Percentiles rank a stretch among this genome's conserved stretches.
phyloP scores from a whole-genome alignment of 23 red algal species.

The Chondrus crispus region DNA sequence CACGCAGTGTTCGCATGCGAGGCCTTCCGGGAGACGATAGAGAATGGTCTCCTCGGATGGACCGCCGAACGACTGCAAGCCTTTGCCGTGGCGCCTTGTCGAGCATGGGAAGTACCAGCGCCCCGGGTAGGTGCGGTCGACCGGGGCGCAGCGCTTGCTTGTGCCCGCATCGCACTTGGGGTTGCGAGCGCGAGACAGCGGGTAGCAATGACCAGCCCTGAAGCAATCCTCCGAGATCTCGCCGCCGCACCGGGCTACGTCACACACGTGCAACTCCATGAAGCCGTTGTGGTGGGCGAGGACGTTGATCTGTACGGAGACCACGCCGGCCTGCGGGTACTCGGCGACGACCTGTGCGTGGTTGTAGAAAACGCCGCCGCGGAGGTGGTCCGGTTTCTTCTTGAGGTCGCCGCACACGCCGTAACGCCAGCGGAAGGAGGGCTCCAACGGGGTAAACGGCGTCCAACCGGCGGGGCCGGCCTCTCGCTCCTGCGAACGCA shows the following conservation, averaged over 20 bases:
- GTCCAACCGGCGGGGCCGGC: constrained; percentile 46
- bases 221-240: constrained; percentile 56
- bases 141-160: constrained; percentile 34
- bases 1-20: constrained; percentile 62
- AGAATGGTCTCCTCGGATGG: not conserved
- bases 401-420: constrained; percentile 63
- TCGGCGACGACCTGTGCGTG: constrained; percentile 4
- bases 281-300: constrained; percentile 53
- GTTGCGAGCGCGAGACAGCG: constrained; percentile 30
- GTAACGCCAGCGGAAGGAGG: constrained; percentile 48
- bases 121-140: constrained; percentile 27
- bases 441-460: constrained; percentile 24
- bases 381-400: constrained; percentile 9
- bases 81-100: not conserved
- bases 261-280: constrained; percentile 40
- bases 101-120: constrained; percentile 65
- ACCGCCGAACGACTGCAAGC: not conserved
- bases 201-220: constrained; percentile 9
- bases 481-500: not conserved
- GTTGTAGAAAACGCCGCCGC: constrained; percentile 57
- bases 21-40: constrained; percentile 17
- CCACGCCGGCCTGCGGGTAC: constrained; percentile 26
- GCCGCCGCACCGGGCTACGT: constrained; percentile 54
- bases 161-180: constrained; percentile 42
- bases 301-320: constrained; percentile 32